Base-by-base conservation (phyloP, 257 asterid genomes). In the Salvia splendens region DNA sequence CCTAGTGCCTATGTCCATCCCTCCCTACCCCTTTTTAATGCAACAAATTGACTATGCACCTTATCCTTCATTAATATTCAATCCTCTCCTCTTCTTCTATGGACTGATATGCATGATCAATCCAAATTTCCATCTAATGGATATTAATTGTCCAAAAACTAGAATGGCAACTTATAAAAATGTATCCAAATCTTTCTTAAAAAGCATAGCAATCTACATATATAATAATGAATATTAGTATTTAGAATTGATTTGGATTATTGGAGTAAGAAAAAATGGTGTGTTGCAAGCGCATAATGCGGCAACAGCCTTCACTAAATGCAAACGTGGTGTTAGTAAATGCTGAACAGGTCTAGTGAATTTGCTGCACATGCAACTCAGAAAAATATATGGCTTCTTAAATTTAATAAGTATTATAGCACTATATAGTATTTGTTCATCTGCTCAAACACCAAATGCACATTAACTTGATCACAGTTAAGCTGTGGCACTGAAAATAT, bases 281-380 rank as follows among this genome's bases (percentile, higher is more conserved):
- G 49, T 15, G n/a, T 36, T 35, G 17, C 3, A 32, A 36, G 92
- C 95, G 89, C 77, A 48, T 83, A 79, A 73, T 70, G 83, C 89
- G 92, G 71, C 78, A 78, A 79, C 86, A 76, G 68, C 69, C 41
- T 66, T 78, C 76, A 82, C 71, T 88, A 71, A 84, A 76, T 77
- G 83, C 92, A 89, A 86, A 80, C 89, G 88, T 84, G 94, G 72
- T 64, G 40, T 75, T 67, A 86, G 78, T 89, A 81, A 89, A 86
- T 84, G 87, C 88, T 64, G 63, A 11, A 52, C 79, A 71, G 62
- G 50, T 68, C 48, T 68, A 59, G 58, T 67, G 33, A 60, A 30
- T 71, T 69, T 73, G 78, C 15, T 73, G 78, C 91, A 75, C 81
- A 74, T 81, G 82, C 85, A 54, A 60, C 59, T 33, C 50, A 67